Base-by-base conservation (phyloP, 345 rosid genomes). In the Gynandropsis gynandra region DNA sequence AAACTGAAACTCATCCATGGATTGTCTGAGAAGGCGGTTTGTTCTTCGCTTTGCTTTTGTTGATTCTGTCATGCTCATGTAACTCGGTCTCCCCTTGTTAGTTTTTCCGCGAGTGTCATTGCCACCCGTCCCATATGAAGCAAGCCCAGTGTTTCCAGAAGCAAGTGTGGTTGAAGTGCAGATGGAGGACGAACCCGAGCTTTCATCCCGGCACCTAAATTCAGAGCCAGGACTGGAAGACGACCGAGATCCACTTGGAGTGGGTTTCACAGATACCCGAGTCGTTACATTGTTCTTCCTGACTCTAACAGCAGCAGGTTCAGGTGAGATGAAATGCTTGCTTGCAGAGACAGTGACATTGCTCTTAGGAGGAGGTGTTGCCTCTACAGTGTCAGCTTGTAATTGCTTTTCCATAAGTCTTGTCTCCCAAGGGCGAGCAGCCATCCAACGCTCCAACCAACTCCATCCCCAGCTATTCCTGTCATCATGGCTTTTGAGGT, bases 361-460 rank as follows among this genome's bases (percentile, higher is more conserved):
- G 29, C 29, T 54, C 62, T 70, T 74, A 2, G 56, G 60, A 13
- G 72, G 74, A 9, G 79, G 78, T 13, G 76, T 76, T 16, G 50
- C 73, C 0, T 72, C 59, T 5, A 68, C 47, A 9, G 61, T 56
- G 29, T 72, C 73, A 9, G 66, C 21, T 5, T 54, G 52, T 35
- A 76, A 69, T 68, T 66, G 40, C 21, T 42, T 70, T 42, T 87
- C 96, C 89, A 80, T 77, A 76, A 84, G 66, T 56, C 96, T 64
- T 7, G 87, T 76, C 73, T 87, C 98, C 98, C 96, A 90, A 64
- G 98, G 98, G 71, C 76, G 72, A 39, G 95, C 87, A 1, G 95
- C 96, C 98, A 90, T 87, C 98, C 98, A 90, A 38, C 98, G 92
- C 55, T 87, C 98, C 12, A 90, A 77, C 98, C 98, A 90, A 64